These are phyloP conservation scores for Phytophthora chlamydospora DNA, from an alignment of 352 stramenopile genomes.

Conservation along the genomic window DNA sequence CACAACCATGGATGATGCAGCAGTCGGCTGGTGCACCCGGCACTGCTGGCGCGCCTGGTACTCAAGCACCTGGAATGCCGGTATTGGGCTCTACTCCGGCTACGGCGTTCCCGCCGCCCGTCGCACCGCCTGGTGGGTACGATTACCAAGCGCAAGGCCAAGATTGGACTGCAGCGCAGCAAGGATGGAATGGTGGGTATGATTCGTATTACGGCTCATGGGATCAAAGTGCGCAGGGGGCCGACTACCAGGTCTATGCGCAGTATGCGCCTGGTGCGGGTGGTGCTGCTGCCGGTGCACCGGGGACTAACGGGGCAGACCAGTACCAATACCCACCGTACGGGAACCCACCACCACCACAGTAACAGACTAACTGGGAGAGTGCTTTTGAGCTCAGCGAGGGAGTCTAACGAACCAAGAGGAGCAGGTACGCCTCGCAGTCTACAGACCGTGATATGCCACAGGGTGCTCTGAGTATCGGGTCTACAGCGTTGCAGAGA, in stretches of 20 bases:
- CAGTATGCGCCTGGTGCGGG: conserved; percentile 34
- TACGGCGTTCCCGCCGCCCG: conserved; percentile 58
- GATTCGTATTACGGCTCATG: conserved; percentile 62
- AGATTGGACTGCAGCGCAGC: conserved; percentile 35
- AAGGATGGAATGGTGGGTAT: conserved; percentile 50
- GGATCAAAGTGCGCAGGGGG: conserved; percentile 38
- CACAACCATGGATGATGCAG: conserved; percentile 74
- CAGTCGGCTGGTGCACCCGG: conserved; percentile 48
- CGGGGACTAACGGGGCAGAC: conserved; percentile 26
- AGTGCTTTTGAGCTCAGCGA: conserved; percentile 19
- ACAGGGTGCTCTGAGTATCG: conserved; percentile 9
- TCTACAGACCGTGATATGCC: conserved; percentile 23
- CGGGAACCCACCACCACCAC: conserved; percentile 29
- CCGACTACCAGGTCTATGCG: conserved; percentile 46
- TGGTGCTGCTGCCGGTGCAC: conserved; percentile 20
- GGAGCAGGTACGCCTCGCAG: conserved; percentile 31
- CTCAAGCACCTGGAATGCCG: conserved; percentile 24
- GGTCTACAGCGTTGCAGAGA: conserved; percentile 26
- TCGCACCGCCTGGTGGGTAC: conserved; percentile 41
- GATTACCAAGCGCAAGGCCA: conserved; percentile 43
- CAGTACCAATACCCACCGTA: conserved; percentile 62
- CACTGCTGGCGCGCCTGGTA: conserved; percentile 26
- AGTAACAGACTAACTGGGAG: conserved; percentile 37
- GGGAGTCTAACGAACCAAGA: conserved; percentile 6
- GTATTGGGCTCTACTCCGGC: conserved; percentile 49